Base-by-base conservation (phyloP, 1,284 basidiomycete species). In the Ustilago trichophora region DNA sequence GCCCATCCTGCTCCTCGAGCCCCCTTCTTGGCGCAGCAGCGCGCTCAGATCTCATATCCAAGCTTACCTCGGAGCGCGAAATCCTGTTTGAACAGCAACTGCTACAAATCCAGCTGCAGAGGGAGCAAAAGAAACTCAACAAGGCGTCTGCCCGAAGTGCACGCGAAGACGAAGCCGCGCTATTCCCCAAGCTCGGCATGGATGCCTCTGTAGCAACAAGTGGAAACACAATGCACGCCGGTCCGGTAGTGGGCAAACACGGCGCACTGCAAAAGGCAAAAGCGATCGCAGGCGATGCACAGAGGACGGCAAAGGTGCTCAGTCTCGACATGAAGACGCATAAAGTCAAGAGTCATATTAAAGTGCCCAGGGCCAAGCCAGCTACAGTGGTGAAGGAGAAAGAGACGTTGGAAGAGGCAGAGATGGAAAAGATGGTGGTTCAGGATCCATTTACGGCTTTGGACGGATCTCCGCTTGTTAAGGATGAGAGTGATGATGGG, bases 271-370 rank as follows among this genome's bases (percentile, higher is more conserved):
- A 59, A 13, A 64, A 59, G 29, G 66, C 66, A n/a, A 52, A 50
- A 33, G 52, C 52, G 15, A 64, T 70, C 15, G 66, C 66, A 21
- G 42, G 48, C 3, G 67, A 66, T 44, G 62, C 67, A n/a, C 47
- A 62, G 47, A 32, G 67, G 19, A 71, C 67, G 6, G 57, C 67
- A 13, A 71, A 71, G 33, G 67, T 71, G 22, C 37, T 66, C 36
- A 71, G 67, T 33, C 48, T 71, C 24, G 44, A 71, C 26, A 65
- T 66, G 57, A 71, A 71, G 46, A 71, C 67, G 35, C 67, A 66
- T 36, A 65, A 62, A 35, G 36, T 62, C 46, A 71, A 68, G 33
- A 36, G 27, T 13, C 57, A 60, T 27, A 56, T 54, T 24, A 62
- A 58, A 41, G 31, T 52, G 7, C 16, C 37, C 1, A 33, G 41